Percentiles rank a stretch among this genome's conserved stretches.
phyloP scores from a whole-genome alignment of 2,329 filamentous ascomycete species.

The Orbilia quercus region DNA sequence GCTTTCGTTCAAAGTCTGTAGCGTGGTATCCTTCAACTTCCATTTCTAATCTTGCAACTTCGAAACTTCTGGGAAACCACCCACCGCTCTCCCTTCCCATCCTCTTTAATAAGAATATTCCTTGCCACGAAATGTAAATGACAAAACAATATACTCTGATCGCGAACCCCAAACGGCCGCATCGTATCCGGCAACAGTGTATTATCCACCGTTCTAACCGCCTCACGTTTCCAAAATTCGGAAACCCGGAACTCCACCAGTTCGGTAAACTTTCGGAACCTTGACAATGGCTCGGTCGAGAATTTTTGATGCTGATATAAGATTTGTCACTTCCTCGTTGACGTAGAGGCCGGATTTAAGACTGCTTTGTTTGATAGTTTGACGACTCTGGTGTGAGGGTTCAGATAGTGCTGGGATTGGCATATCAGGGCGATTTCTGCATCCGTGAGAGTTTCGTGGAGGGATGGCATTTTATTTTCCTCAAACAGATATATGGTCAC shows the following conservation, averaged over 20 bases:
- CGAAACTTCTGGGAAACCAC: constrained; percentile 26
- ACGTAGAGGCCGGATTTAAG: constrained; percentile 16
- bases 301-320: constrained; percentile 4
- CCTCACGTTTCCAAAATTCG: background rate
- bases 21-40: background rate
- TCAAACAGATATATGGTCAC: no score
- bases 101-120: constrained; percentile 14
- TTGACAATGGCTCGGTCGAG: constrained; percentile 5
- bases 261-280: constrained; percentile 18
- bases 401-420: background rate
- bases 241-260: background rate
- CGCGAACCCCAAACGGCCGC: background rate
- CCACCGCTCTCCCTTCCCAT: constrained; percentile 10
- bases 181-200: background rate
- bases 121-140: constrained; percentile 9
- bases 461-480: background rate
- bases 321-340: constrained; percentile 11
- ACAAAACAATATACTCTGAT: constrained; percentile 11
- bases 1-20: background rate
- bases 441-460: background rate
- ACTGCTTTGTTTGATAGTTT: background rate
- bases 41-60: constrained; percentile 19
- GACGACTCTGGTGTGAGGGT: background rate
- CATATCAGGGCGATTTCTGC: background rate
- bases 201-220: constrained; percentile 3